Conservation (phyloP, 2,329 filamentous ascomycete genomes). For the Mollisia scopiformis region DNA sequence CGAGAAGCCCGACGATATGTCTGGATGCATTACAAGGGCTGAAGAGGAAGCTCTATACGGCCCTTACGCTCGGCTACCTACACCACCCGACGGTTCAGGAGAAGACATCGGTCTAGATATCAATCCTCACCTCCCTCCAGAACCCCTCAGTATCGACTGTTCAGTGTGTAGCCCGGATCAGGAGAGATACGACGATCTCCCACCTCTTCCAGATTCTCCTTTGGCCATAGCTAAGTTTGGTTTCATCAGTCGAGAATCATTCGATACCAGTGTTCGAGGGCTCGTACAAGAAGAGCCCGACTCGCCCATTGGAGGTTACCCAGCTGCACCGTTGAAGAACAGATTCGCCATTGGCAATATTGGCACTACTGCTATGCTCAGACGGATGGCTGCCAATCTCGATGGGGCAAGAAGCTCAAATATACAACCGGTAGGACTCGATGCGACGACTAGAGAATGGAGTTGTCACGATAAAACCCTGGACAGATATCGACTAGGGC, state of each 20-base stretch:
- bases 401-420: not conserved
- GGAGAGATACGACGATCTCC: slow-evolving; percentile 1
- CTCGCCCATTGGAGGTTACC: slow-evolving; percentile 25
- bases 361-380: slow-evolving; percentile 1
- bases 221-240: slow-evolving; percentile 13
- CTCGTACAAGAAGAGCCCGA: slow-evolving; percentile 25
- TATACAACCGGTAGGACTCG: not conserved
- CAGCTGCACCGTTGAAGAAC: slow-evolving; percentile 15
- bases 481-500: not conserved
- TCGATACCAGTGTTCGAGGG: slow-evolving; percentile 22
- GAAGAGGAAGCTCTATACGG: not conserved
- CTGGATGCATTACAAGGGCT: not conserved
- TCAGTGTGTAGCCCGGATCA: not conserved
- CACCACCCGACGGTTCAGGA: not conserved
- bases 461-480: not conserved
- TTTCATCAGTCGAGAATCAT: slow-evolving; percentile 15
- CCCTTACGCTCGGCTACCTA: not conserved
- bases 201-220: slow-evolving; percentile 13
- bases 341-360: not conserved
- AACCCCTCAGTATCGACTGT: not conserved
- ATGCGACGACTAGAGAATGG: not conserved
- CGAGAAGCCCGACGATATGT: not conserved
- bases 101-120: not conserved
- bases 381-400: not conserved
- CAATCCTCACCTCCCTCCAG: not conserved